Base-by-base conservation (phyloP, 2,329 filamentous ascomycete species). In the Fonsecaea multimorphosa region DNA sequence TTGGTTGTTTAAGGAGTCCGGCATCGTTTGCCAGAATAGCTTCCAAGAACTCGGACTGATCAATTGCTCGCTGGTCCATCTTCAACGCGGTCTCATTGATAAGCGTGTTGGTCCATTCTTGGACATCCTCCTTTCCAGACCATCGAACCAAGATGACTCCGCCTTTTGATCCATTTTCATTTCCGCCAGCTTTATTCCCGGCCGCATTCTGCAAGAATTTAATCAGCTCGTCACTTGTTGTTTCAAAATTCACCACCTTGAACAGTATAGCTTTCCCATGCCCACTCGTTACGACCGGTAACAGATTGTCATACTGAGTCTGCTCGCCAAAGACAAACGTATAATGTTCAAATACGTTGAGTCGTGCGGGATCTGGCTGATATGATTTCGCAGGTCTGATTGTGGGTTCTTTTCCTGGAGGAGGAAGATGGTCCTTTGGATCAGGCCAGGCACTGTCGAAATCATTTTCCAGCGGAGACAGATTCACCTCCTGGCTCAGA, bases 41-140 rank as follows among this genome's bases (percentile, higher is more conserved):
- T 76, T 97, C 92, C 1, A 99, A 83, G 68, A 99, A 96, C 72
- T 97, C 93, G 64, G 90, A 93, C 74, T 97, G 93, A 71, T 94
- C 88, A 60, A 97, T 89, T 1, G 93, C 88, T 3, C 92, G 87
- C 75, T 96, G 93, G 67, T 93, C 89, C 12, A 96, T 84, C 53
- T 87, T 83, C 22, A 89, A 76, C 1, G 93, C 91, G 16, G 96
- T 86, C 7, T 87, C 80, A 4, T 84, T 88, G 70, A 89, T 85
- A 71, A 96, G 89, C 1, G 87, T 80, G 16, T 85, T 82, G 66
- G 87, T 91, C 92, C 91, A 96, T 9, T 85, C 81, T 61, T 83
- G 78, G 11, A 83, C 80, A 72, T 88, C 85, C 12, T 60, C 58
- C 51, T 82, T 83, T 9, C 88, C 84, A 24, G 88, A 81, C 70